phyloP scores from a whole-genome alignment of 805 yeast species.

The Saturnispora mendoncae region DNA sequence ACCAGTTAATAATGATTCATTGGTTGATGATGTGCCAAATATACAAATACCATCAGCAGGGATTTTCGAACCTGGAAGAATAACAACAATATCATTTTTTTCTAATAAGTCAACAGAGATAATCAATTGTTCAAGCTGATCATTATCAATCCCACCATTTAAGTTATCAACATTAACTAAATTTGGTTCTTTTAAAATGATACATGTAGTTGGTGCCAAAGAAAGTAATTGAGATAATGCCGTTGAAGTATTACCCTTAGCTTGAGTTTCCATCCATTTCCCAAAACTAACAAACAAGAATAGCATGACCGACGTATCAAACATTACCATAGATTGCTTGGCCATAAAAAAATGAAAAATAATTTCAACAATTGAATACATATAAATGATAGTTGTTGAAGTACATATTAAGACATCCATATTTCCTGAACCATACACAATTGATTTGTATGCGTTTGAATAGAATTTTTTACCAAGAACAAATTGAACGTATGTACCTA shows the following conservation, averaged over 20 bases:
- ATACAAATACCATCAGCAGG: constrained; percentile 88
- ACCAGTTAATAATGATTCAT: constrained; percentile 88
- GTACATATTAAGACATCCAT: constrained; percentile 89
- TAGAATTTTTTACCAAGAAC: constrained; percentile 61
- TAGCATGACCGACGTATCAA: constrained; percentile 84
- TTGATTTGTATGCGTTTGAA: constrained; percentile 52
- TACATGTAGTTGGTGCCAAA: constrained; percentile 70
- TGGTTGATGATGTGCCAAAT: constrained; percentile 72
- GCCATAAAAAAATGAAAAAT: constrained; percentile 33
- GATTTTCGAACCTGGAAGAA: constrained; percentile 78
- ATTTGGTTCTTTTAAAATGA: constrained; percentile 41
- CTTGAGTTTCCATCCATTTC: constrained; percentile 82
- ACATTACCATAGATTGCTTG: constrained; percentile 58
- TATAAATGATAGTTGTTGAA: constrained; percentile 72
- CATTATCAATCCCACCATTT: constrained; percentile 10
- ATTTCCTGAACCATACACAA: constrained; percentile 64
- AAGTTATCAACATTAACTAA: not conserved
- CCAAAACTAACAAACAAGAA: constrained; percentile 80
- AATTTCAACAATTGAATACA: constrained; percentile 63
- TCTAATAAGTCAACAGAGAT: constrained; percentile 77
- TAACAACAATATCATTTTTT: constrained; percentile 61
- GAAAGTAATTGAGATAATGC: constrained; percentile 77
- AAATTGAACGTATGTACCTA: constrained; percentile 56
- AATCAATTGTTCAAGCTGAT: constrained; percentile 31
- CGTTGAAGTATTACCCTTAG: constrained; percentile 88